These are phyloP conservation scores for Nicotiana otophora DNA, from an alignment of 257 asterid genomes.

Conservation along the genomic window DNA sequence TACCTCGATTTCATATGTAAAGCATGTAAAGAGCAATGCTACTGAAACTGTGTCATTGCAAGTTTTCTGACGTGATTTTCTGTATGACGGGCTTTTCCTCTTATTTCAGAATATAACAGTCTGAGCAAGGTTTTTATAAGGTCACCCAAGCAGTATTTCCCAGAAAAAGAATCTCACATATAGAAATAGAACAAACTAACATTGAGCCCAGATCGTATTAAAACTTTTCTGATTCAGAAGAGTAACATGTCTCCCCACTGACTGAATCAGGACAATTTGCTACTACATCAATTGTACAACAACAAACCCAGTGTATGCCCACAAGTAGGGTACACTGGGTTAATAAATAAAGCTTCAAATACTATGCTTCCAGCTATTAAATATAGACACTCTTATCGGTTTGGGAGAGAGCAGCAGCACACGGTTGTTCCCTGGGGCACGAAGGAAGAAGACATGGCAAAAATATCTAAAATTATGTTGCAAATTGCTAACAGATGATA, in stretches of 20 bases:
- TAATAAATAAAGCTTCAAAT: not conserved
- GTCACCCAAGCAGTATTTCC: not conserved
- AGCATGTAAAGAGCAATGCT: not conserved
- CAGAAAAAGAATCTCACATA: not conserved
- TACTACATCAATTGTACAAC: not conserved
- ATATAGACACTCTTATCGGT: not conserved
- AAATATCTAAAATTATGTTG: not conserved
- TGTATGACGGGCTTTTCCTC: not conserved
- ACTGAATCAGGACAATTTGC: not conserved
- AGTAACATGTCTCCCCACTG: not conserved
- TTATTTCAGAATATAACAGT: not conserved
- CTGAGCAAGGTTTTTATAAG: too few species aligned
- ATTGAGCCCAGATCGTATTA: not conserved
- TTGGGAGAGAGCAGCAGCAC: not conserved
- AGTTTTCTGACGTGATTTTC: not conserved
- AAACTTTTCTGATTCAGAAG: not conserved
- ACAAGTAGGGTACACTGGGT: not conserved
- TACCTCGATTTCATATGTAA: not conserved
- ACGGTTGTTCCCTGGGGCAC: not conserved
- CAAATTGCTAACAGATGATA: not conserved
- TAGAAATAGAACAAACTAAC: not conserved
- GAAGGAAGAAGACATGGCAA: not conserved
- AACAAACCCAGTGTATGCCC: too few species aligned
- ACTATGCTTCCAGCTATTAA: not conserved
- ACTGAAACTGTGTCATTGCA: not conserved